Base-by-base conservation (phyloP, 2,329 filamentous ascomycete genomes). In the Aplosporella prunicola region DNA sequence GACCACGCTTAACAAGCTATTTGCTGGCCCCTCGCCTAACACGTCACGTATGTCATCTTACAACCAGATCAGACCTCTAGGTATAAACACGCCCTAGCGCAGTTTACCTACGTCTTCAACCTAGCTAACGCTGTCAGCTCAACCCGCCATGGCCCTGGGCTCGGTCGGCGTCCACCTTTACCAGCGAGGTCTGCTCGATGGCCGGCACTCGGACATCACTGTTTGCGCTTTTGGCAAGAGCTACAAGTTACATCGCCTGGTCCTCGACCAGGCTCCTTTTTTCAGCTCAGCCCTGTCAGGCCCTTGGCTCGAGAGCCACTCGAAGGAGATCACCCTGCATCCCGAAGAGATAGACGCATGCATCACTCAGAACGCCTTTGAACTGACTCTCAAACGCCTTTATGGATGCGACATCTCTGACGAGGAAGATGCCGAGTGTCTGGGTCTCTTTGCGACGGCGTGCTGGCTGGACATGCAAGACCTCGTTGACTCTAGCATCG, bases 401-500 rank as follows among this genome's bases (percentile, higher is more conserved):
- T 75, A 75, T 51, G 71, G 71, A 8, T 67, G 63, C 5, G 58
- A 63, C 27, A 61, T 64, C 14, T 52, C 62, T 4, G 54, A 60
- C 15, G 67, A 69, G 41, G 68, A 71, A 43, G 68, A 73, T 36
- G 53, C 55, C 9, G 63, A 72, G 44, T 68, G 71, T n/a, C 56
- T 72, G 22, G 68, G 68, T 9, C 51, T 75, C 4, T 74, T 75
- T 46, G 69, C 71, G 1, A 72, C 69, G 3, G 70, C 64, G 11
- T 73, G 68, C 50, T 75, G 71, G 71, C 58, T 75, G 15, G 71
- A 74, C 44, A 74, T 74, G 68, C 63, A 69, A 29, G 69, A 74
- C 43, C 52, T 74, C 16, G 62, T 74, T 9, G 68, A 74, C 32
- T 60, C 61, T 5, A 66, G 68, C 17, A 68, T 74, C 20, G 68